Percentiles rank a stretch among this genome's conserved stretches.
phyloP scores from a whole-genome alignment of 768 basidiomycete species.

The Neoboletus brunneissimus region DNA sequence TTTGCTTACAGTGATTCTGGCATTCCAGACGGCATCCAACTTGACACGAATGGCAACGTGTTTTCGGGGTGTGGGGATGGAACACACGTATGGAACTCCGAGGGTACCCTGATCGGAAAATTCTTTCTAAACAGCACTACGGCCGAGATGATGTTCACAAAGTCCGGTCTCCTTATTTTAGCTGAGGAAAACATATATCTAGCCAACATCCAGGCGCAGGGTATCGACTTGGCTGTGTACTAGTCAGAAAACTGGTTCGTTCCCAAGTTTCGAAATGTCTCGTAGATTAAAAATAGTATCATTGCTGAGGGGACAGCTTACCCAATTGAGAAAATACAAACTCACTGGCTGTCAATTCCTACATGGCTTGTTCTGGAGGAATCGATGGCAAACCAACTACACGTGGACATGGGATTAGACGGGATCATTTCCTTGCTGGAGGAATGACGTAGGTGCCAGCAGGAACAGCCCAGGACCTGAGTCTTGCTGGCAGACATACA shows the following conservation, averaged over 20 bases:
- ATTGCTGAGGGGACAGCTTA: background rate
- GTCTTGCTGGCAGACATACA: too few species aligned
- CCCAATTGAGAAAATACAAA: background rate
- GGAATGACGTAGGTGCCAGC: too few species aligned
- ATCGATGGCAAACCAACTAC: too few species aligned
- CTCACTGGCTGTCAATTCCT: too few species aligned
- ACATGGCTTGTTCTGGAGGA: too few species aligned
- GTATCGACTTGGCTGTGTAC: conserved; percentile 14
- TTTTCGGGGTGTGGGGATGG: conserved; percentile 71
- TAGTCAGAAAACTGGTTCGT: conserved; percentile 1
- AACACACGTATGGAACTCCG: conserved; percentile 55
- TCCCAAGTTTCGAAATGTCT: too few species aligned
- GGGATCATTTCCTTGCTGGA: too few species aligned
- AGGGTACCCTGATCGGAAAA: conserved; percentile 47
- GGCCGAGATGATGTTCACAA: conserved; percentile 42
- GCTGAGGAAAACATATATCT: conserved; percentile 40
- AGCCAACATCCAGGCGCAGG: conserved; percentile 36
- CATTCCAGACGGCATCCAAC: conserved; percentile 63
- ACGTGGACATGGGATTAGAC: too few species aligned
- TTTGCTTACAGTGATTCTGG: conserved; percentile 69
- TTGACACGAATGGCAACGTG: conserved; percentile 63
- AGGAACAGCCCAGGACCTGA: too few species aligned
- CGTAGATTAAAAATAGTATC: background rate
- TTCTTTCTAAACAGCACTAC: conserved; percentile 28
- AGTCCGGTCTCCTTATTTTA: conserved; percentile 39